Conservation (phyloP, 805 yeast genomes). For the Nadsonia fulvescens region DNA sequence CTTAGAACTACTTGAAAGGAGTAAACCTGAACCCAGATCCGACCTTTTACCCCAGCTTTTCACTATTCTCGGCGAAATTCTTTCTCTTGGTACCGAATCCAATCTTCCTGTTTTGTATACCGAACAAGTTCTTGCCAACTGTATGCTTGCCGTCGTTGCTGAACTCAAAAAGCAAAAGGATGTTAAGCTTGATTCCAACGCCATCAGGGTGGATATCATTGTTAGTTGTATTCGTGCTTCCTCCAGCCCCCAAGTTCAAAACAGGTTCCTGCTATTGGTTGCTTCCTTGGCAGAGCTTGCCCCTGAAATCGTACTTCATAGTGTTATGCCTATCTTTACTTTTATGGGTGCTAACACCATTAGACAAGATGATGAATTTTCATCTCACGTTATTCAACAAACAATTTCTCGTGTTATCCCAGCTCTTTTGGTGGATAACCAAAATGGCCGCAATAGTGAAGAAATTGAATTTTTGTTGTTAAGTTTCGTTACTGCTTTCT, state of each 20-base stretch:
- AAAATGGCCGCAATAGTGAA: constrained; percentile 23
- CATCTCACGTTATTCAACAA: constrained; percentile 80
- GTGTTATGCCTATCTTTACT: constrained; percentile 98
- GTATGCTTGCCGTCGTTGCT: constrained; percentile 56
- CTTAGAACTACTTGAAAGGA: constrained; percentile 58
- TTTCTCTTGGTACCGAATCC: constrained; percentile 70
- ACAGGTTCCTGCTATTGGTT: constrained; percentile 64
- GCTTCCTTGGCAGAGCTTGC: constrained; percentile 75
- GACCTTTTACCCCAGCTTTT: constrained; percentile 19
- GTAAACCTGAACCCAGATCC: constrained; percentile 13
- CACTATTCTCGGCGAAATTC: constrained; percentile 21
- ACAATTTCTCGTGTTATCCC: constrained; percentile 84
- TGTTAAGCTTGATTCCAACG: constrained; percentile 34
- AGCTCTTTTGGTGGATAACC: constrained; percentile 42
- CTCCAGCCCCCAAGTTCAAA: constrained; percentile 87
- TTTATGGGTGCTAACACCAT: constrained; percentile 97
- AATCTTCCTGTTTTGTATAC: constrained; percentile 80
- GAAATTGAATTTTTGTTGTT: constrained; percentile 63
- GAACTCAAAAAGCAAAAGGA: constrained; percentile 26
- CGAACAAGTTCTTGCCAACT: constrained; percentile 76
- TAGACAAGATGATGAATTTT: constrained; percentile 91
- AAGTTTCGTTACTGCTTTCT: constrained; percentile 85
- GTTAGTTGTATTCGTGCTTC: constrained; percentile 84
- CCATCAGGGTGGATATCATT: constrained; percentile 73
- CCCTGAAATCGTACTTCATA: constrained; percentile 82